Base-by-base conservation (phyloP, 2,329 filamentous ascomycete genomes). In the Didymella pinodella region DNA sequence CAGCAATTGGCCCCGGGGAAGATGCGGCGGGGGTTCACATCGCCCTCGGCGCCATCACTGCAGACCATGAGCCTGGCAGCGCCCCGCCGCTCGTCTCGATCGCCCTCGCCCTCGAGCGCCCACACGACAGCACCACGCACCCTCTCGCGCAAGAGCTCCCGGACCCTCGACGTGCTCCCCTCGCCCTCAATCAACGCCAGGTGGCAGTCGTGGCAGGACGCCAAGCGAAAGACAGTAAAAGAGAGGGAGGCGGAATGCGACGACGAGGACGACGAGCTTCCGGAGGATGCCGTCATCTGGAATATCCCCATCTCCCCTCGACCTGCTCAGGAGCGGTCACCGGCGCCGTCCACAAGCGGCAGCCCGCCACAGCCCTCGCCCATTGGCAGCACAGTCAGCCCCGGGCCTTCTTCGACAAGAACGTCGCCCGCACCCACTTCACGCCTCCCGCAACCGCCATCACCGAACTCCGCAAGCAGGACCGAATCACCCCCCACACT, bases 181-280 rank as follows among this genome's bases (percentile, higher is more conserved):
- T 69, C 72, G 29, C 65, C 68, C 45, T 64, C 64, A 25, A 53
- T 70, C 61, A 62, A 51, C 36, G 84, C 48, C 48, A 70, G 72
- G 61, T 80, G 87, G 44, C 75, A 78, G 59, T 82, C 80, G 45
- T 93, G 90, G 90, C 89, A 92, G 74, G 84, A 88, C 0, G 85
- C 81, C 44, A 65, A 68, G 31, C 83, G 88, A 57, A 94, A 92
- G 75, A 87, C 88, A 0, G 82, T 86, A 0, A 79, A 88, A 59
- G 87, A 93, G 68, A 81, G 92, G 51, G 91, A 95, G 73, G 85
- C 86, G 54, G 91, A 94, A 71, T 93, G 92, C 66, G 90, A 93
- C 65, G 89, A 93, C 53, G 72, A 72, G 45, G 90, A 93, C 69
- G 87, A 91, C 62, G 83, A 85, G 57, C 88, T 95, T 29, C 91